Conservation (phyloP, 1,139 yeast species). For the Arxiozyma bovina region DNA sequence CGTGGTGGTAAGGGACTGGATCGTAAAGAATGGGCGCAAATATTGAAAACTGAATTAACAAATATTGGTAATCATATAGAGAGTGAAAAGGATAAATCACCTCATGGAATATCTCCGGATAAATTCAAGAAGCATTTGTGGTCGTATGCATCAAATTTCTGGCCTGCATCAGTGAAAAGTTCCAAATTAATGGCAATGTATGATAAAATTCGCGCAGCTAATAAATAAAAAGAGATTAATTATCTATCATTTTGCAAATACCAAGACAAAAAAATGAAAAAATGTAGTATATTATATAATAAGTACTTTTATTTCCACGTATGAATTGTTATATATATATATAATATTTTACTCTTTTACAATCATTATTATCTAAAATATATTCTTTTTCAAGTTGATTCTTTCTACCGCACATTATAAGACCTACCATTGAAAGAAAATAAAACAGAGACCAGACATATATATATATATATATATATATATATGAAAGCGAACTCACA, state of each 20-base stretch:
- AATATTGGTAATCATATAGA: conserved; percentile 57
- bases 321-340: neutral
- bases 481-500: no score
- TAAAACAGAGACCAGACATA: neutral
- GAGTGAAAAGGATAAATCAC: conserved; percentile 6
- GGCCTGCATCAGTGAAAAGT: conserved; percentile 92
- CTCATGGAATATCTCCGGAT: conserved; percentile 8
- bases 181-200: conserved; percentile 79
- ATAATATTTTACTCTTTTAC: no score
- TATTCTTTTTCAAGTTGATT: neutral
- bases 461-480: no score
- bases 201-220: conserved; percentile 41
- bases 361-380: no score
- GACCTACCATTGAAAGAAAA: neutral
- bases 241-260: neutral
- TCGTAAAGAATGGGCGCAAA: conserved; percentile 74
- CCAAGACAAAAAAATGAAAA: no score
- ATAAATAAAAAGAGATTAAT: neutral
- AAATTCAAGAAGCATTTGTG: conserved; percentile 58
- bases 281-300: no score
- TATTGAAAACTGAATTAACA: conserved; percentile 63
- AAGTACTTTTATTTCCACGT: neutral
- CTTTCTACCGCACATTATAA: neutral
- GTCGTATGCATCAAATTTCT: conserved; percentile 82
- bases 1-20: conserved; percentile 77